Evolutionary conservation across 148 eudicot genomes (phyloP).

Genomic region (Vaccinium darrowii): DNA sequence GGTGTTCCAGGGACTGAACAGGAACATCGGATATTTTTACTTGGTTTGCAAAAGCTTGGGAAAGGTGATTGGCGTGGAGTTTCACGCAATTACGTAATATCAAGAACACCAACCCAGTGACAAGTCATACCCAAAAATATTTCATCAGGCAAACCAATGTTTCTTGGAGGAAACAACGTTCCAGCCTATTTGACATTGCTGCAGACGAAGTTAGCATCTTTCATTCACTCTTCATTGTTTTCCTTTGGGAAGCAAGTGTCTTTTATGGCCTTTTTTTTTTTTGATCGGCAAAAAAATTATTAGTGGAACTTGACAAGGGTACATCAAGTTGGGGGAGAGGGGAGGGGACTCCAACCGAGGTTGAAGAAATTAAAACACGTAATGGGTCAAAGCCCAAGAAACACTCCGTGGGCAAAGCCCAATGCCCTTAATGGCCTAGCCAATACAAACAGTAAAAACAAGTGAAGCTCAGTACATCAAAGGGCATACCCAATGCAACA

Average conservation of each 20-base stretch:
- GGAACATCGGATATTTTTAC: constrained; percentile 72
- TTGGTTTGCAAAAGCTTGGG: constrained; percentile 81
- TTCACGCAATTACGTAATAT: constrained; percentile 58
- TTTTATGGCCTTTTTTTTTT: no score
- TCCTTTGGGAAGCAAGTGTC: neutral
- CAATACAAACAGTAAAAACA: no score
- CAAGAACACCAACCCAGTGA: constrained; percentile 93
- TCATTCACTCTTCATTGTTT: neutral
- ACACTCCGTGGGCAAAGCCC: no score
- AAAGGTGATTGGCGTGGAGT: constrained; percentile 96
- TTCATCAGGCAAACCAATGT: constrained; percentile 69
- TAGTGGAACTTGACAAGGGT: no score
- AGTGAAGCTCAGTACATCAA: no score
- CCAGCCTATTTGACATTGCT: constrained; percentile 81
- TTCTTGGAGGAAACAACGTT: constrained; percentile 67
- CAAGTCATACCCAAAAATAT: constrained; percentile 93
- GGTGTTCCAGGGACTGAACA: constrained; percentile 90
- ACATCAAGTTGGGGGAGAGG: no score
- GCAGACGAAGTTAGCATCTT: constrained; percentile 21
- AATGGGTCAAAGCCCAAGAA: no score
- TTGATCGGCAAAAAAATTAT: no score
- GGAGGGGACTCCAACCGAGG: no score
- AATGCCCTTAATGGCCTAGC: no score
- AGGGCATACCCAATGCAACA: no score
- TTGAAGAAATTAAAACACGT: no score